Conservation (phyloP, 2,329 filamentous ascomycete genomes). For the Dissoconium aciculare region DNA sequence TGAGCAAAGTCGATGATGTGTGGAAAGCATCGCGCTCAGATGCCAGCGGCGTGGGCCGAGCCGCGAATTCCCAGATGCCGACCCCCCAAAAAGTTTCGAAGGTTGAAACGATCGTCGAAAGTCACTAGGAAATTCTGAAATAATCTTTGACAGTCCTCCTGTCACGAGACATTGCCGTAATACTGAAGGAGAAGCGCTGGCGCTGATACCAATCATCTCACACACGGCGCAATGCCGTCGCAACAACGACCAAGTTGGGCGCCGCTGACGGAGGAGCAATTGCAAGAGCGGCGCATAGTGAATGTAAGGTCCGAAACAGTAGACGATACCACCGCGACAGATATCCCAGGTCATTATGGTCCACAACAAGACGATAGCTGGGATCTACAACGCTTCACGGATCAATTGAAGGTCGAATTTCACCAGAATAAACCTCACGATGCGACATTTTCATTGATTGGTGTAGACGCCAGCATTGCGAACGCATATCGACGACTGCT, state of each 20-base stretch:
- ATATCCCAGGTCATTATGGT: constrained; percentile 74
- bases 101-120: no score
- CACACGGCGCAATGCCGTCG: constrained; percentile 13
- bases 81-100: no score
- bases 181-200: no score
- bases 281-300: constrained; percentile 60
- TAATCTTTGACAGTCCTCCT: no score
- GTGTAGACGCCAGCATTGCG: constrained; percentile 80
- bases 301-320: constrained; percentile 82
- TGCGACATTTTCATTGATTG: constrained; percentile 77
- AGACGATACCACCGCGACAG: constrained; percentile 72
- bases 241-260: constrained; percentile 13
- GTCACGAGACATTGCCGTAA: no score
- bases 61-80: no score
- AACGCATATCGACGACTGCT: constrained; percentile 96
- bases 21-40: no score
- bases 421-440: constrained; percentile 68
- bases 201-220: no score
- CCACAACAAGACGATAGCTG: constrained; percentile 76
- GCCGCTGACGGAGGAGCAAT: constrained; percentile 37
- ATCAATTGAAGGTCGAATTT: constrained; percentile 60
- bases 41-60: no score
- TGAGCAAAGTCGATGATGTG: constrained; percentile 10
- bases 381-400: constrained; percentile 58
- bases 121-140: no score